Evolutionary conservation across 805 yeast species (phyloP).

Genomic region (Suhomyces kilbournensis): DNA sequence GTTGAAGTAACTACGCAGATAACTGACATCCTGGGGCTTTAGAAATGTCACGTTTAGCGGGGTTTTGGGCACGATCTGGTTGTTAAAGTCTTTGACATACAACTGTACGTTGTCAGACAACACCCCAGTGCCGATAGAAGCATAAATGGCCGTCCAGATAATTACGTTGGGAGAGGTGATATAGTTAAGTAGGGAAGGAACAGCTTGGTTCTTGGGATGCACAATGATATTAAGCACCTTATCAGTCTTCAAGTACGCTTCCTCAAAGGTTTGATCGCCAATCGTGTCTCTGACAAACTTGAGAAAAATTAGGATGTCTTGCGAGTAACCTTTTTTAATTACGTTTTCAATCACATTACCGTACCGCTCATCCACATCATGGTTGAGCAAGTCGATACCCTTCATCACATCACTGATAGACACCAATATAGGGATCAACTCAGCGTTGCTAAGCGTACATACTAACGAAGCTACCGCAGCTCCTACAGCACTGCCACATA

Average conservation of each 20-base stretch:
- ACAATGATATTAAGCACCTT: constrained; percentile 80
- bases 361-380: constrained; percentile 55
- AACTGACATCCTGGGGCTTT: constrained; percentile 45
- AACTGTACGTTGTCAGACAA: constrained; percentile 52
- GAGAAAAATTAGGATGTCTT: constrained; percentile 76
- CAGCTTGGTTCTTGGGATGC: constrained; percentile 69
- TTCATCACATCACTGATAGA: constrained; percentile 41
- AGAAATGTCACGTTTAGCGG: constrained; percentile 43
- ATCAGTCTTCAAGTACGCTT: constrained; percentile 78
- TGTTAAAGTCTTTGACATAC: constrained; percentile 61
- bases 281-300: constrained; percentile 72
- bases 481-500: constrained; percentile 92
- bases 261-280: constrained; percentile 89
- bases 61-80: constrained; percentile 52
- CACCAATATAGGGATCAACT: constrained; percentile 48
- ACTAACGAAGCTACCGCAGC: constrained; percentile 87
- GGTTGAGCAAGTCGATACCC: constrained; percentile 45
- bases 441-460: constrained; percentile 68
- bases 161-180: constrained; percentile 91
- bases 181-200: constrained; percentile 78
- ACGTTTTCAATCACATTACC: constrained; percentile 75
- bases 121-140: constrained; percentile 76
- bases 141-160: constrained; percentile 81
- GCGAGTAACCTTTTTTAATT: constrained; percentile 76
- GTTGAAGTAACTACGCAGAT: constrained; percentile 42